Evolutionary conservation across 768 basidiomycete genomes (phyloP), one percentile per base, ranked within the genome.

Genomic region (Mycena haematopus): DNA sequence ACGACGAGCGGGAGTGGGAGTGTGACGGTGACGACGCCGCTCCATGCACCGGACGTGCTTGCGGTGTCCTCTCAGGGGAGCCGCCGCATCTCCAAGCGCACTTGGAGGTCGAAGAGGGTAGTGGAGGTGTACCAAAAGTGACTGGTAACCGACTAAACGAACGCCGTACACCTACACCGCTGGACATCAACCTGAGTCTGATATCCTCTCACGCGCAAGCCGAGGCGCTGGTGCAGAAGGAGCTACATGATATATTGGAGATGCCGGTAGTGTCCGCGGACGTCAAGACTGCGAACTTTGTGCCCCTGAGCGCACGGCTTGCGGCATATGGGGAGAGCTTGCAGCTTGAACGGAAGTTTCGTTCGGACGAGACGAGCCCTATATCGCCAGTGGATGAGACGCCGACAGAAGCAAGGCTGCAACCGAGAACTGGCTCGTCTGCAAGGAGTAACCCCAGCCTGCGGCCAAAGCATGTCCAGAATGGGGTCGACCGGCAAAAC

Each of bases 241-340:
- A 88, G 2, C 84, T 91, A 67, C 84, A 86, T 70, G 86, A 90
- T 63, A 89, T 93, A 24, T 73, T 95, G 50, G 86, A 86, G 29
- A 79, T 90, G 75, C 85, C 82, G 24, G 84, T 80, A 44, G 59
- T 74, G 21, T 70, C 73, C 14, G 66, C 74, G 49, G 73, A 57
- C 22, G 49, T 72, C 2, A 77, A 70, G 56, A 79, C 68, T 65
- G 74, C 76, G 5, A 84, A 82, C 19, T 79, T 84, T 63, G 85
- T 86, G 15, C 88, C 90, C 33, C 78, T 98, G 22, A 92, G 92
- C 60, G 94, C 92, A 22, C 86, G 85, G 67, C 82, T 99, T 11
- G 95, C 95, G 6, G 92, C 91, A 17, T 95, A 94, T 67, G 96
- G 96, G 2, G 91, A 96, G 75, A 93, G 85, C 72, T 73, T 97